phyloP scores from a whole-genome alignment of 768 basidiomycete genomes.

The Hericium erinaceus region DNA sequence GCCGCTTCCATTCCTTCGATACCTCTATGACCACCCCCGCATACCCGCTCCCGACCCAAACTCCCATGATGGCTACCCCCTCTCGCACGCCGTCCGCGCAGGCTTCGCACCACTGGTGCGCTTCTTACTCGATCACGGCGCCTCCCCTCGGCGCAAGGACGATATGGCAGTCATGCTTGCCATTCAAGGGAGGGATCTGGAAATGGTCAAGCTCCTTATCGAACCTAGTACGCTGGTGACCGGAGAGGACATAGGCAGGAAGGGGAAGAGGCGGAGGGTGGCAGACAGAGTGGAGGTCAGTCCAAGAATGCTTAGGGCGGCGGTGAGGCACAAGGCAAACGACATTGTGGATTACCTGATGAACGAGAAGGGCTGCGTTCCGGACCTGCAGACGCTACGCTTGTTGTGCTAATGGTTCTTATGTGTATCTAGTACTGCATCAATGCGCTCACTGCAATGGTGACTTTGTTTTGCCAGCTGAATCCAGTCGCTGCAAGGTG shows the following conservation, averaged over 20 bases:
- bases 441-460: neutral
- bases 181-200: constrained; percentile 58
- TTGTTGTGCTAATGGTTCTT: neutral
- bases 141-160: constrained; percentile 54
- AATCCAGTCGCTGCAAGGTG: neutral
- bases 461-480: neutral
- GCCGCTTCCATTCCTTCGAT: constrained; percentile 56
- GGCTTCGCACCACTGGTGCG: constrained; percentile 53
- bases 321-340: constrained; percentile 53
- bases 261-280: constrained; percentile 41
- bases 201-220: constrained; percentile 67
- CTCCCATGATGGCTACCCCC: constrained; percentile 72
- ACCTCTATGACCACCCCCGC: constrained; percentile 36
- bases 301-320: constrained; percentile 51
- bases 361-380: constrained; percentile 61
- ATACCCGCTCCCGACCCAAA: constrained; percentile 42
- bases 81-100: constrained; percentile 68
- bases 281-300: constrained; percentile 51
- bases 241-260: constrained; percentile 15
- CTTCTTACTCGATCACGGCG: constrained; percentile 64
- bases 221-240: constrained; percentile 29
- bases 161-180: constrained; percentile 68
- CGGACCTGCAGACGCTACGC: constrained; percentile 56
- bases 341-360: constrained; percentile 68
- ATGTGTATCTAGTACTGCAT: neutral